Conservation (phyloP, 305 asterid genomes). For the Ilex paraguariensis region DNA sequence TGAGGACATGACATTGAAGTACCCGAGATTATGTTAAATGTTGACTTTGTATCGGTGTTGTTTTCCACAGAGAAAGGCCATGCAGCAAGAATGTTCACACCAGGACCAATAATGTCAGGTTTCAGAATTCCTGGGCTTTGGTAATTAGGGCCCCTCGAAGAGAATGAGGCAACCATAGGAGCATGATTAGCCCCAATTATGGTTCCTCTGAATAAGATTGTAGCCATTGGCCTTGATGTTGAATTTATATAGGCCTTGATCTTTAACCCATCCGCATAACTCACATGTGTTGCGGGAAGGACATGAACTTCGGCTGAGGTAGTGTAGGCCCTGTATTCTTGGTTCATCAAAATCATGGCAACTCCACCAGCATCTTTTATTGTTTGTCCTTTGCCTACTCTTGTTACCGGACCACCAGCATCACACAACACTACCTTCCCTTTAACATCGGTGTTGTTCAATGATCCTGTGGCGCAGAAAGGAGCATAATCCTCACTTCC, state of each 20-base stretch:
- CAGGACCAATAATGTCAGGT: slow-evolving; percentile 13
- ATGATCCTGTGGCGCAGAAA: slow-evolving; percentile 1
- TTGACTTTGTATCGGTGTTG: neutral
- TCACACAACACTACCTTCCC: slow-evolving; percentile 5
- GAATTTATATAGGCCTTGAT: slow-evolving; percentile 6
- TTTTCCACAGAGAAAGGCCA: slow-evolving; percentile 2
- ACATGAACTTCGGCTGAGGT: neutral
- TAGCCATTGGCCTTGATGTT: neutral
- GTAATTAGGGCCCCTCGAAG: slow-evolving; percentile 7
- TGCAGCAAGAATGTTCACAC: slow-evolving; percentile 14
- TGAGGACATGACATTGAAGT: slow-evolving; percentile 17
- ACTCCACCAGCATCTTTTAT: slow-evolving; percentile 10
- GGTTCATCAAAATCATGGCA: neutral
- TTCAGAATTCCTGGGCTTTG: slow-evolving; percentile 9
- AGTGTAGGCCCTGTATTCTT: neutral
- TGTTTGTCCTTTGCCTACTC: neutral
- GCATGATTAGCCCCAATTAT: neutral
- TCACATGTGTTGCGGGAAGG: slow-evolving; percentile 9
- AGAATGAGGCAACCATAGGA: slow-evolving; percentile 7
- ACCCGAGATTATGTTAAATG: slow-evolving; percentile 3
- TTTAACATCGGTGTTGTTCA: neutral
- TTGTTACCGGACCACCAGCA: neutral
- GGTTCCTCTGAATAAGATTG: slow-evolving; percentile 4
- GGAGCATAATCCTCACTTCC: neutral
- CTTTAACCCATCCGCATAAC: neutral